These are phyloP conservation scores for Singerocomus inundabilis DNA, from an alignment of 1,284 basidiomycete species.

Conservation along the genomic window DNA sequence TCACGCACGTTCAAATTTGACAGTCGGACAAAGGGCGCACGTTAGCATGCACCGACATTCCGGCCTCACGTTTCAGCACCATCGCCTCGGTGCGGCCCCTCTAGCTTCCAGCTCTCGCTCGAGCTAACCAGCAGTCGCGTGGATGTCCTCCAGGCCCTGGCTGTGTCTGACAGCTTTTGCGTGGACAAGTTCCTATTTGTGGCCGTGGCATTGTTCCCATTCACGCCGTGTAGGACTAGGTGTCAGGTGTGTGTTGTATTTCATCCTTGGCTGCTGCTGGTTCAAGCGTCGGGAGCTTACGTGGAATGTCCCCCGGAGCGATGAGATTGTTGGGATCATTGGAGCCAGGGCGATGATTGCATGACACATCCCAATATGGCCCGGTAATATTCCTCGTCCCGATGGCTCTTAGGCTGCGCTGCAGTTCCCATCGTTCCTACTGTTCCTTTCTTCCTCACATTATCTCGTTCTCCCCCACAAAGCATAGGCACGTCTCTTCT, in stretches of 20 bases:
- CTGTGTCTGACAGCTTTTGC: too few relatives aligned
- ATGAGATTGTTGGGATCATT: constrained; percentile 11
- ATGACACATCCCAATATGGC: constrained; percentile 13
- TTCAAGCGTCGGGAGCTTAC: background rate
- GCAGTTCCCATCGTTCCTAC: constrained; percentile 2
- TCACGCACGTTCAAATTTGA: too few relatives aligned
- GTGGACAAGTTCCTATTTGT: constrained; percentile 5
- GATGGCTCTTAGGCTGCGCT: constrained; percentile 26
- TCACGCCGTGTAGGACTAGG: background rate
- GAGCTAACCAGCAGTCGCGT: too few relatives aligned
- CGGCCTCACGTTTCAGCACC: too few relatives aligned
- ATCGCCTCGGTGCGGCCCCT: too few relatives aligned
- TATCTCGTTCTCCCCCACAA: constrained; percentile 2
- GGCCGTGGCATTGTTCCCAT: constrained; percentile 17
- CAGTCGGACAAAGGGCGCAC: too few relatives aligned
- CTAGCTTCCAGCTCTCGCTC: too few relatives aligned
- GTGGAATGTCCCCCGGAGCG: background rate
- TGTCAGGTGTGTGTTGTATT: background rate
- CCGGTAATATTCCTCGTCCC: constrained; percentile 18
- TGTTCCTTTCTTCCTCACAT: background rate
- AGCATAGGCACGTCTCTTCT: constrained; percentile 1
- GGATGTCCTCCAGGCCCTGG: too few relatives aligned
- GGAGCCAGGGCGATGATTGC: constrained; percentile 8
- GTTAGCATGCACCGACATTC: too few relatives aligned
- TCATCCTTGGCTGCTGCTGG: background rate